Evolutionary conservation across 2,329 filamentous ascomycete species (phyloP), one percentile per base, ranked within the genome.

Genomic region (Epichloe festucae): DNA sequence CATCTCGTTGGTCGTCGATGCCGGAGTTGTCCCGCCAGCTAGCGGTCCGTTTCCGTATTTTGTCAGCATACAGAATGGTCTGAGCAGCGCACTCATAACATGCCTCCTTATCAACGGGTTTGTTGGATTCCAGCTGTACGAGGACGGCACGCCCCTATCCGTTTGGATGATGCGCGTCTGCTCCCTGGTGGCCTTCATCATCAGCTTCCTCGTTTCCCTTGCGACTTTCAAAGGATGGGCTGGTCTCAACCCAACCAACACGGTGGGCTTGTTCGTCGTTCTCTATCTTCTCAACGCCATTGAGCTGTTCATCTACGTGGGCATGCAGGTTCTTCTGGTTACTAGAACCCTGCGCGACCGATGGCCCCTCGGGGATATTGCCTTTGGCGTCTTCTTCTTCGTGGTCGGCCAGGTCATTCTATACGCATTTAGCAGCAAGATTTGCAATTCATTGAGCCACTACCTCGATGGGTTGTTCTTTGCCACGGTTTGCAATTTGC

Each of bases 121-220:
- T 63, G 91, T 98, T 50, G 93, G 93, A 36, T 98, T 98, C 70
- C 93, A 97, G 70, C 76, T 98, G 12, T 98, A 98, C 67, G 93
- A 98, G 69, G 93, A 98, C 62, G 93, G 93, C 48, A 98, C 93
- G 1, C 84, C 85, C 2, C 73, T 97, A 41, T 96, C 90, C 0
- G 84, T 98, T 43, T 98, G 93, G 93, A 81, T 96, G 60, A 73
- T 98, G 55, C 84, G 91, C 50, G 70, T 87, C 34, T 83, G 81
- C 64, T 95, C 88, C 2, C 70, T 85, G 15, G 79, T 75, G 56
- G 91, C 94, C 72, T 97, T 96, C 70, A 73, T 85, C 56, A 82
- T 98, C 62, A 86, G 85, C 46, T 93, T 93, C 63, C 80, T 91
- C 50, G 84, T 98, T 49, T 87, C 89, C 19, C 79, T 98, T 27